Percentiles rank a stretch among this genome's conserved stretches.
These are phyloP conservation scores for Xylaria sp. DNA, from an alignment of 2,329 filamentous ascomycete genomes.

Conservation along the genomic window DNA sequence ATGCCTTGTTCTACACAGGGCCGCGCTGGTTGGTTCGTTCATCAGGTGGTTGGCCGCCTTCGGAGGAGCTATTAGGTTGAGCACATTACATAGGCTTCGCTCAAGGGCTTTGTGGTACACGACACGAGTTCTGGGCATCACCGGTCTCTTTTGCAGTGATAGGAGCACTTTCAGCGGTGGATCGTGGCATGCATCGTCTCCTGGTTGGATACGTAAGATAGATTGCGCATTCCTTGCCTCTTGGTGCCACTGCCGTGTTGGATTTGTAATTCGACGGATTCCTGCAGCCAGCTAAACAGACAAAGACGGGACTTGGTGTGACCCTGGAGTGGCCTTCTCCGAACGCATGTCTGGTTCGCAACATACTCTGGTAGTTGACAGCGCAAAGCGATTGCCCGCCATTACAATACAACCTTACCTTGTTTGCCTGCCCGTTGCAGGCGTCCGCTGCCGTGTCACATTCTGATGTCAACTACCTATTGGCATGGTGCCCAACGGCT, in stretches of 20 bases:
- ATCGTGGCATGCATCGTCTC: constrained; percentile 20
- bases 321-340: constrained; percentile 44
- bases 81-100: constrained; percentile 22
- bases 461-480: constrained; percentile 45
- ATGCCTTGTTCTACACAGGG: constrained; percentile 10
- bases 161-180: constrained; percentile 13
- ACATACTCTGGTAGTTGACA: constrained; percentile 38
- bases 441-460: constrained; percentile 43
- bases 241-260: constrained; percentile 25
- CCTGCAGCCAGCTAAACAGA: constrained; percentile 44
- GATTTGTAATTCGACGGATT: constrained; percentile 33
- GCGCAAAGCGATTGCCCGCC: constrained; percentile 29
- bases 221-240: constrained; percentile 17
- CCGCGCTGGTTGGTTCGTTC: constrained; percentile 20
- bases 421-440: constrained; percentile 37
- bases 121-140: constrained; percentile 28
- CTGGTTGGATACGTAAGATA: constrained; percentile 17
- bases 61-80: constrained; percentile 21
- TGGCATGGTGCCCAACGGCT: constrained; percentile 33
- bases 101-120: constrained; percentile 28
- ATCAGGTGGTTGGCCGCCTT: constrained; percentile 32
- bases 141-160: constrained; percentile 25
- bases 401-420: constrained; percentile 33
- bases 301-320: constrained; percentile 42
- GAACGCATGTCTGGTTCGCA: constrained; percentile 43